Base-by-base conservation (phyloP, 2,329 filamentous ascomycete species). In the Botrytis porri region DNA sequence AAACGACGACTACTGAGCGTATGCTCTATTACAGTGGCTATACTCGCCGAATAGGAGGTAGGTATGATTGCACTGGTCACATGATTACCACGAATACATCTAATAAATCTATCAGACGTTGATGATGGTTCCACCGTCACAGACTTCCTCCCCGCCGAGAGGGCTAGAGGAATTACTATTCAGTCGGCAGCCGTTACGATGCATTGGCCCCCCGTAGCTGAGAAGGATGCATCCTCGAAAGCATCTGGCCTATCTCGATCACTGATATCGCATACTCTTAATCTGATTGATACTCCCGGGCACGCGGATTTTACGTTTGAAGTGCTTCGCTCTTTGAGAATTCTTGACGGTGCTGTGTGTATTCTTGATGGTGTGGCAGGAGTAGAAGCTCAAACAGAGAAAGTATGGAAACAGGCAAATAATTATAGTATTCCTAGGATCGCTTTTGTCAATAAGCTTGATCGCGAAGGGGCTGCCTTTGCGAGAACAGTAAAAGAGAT, bases 261-360 rank as follows among this genome's bases (percentile, higher is more conserved):
- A 63, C 83, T 84, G 10, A 81, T 84, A 10, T 82, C 88, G 2
- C 90, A 95, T 80, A 93, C 90, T 8, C 90, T 97, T 81, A 97
- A 97, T 80, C 85, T 97, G 2, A 98, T 99, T 74, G 96, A 99
- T 81, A 98, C 96, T 0, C 96, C 96, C 3, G 96, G 96, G 1
- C 96, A 99, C 80, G 95, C 97, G 35, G 96, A 99, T 81, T 99
- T 99, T 79, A 94, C 95, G 0, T 98, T 98, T 79, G 96, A 99
- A 81, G 96, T 98, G 3, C 88, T 98, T 76, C 90, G 96, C 20
- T 98, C 95, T 45, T 85, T 98, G 10, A 90, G 94, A 32, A 92
- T 97, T 48, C 86, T 97, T 0, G 94, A 97, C 80, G 94, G 94
- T 8, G 94, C 94, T 1, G 91, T 97, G n/a, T 97, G 94, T 79